phyloP scores from a whole-genome alignment of 2,329 filamentous ascomycete genomes.

The Cladosporium sp. region DNA sequence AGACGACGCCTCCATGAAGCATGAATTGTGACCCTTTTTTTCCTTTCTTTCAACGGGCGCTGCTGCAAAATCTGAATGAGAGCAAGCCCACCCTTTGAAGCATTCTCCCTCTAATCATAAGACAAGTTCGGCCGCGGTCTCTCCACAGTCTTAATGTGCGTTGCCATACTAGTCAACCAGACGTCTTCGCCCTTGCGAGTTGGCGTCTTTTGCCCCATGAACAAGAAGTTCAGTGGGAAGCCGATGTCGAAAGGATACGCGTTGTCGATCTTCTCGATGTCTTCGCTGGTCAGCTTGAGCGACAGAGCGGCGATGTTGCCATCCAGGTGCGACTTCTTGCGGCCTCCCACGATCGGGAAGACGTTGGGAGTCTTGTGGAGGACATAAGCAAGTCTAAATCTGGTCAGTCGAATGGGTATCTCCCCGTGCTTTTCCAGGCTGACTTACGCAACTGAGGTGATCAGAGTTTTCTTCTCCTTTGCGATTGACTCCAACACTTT shows the following conservation, averaged over 20 bases:
- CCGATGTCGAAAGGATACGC: slow-evolving; percentile 60
- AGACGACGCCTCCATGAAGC: neutral
- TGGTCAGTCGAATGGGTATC: neutral
- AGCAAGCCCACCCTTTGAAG: neutral
- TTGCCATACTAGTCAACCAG: slow-evolving; percentile 27
- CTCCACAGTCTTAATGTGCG: slow-evolving; percentile 4
- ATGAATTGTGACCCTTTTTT: too few species aligned
- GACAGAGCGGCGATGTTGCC: slow-evolving; percentile 65
- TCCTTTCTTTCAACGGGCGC: neutral
- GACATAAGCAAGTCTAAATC: slow-evolving; percentile 64
- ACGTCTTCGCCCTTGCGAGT: slow-evolving; percentile 33
- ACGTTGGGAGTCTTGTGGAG: slow-evolving; percentile 66
- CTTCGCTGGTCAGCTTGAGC: slow-evolving; percentile 56
- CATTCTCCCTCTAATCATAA: neutral
- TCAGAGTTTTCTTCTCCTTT: neutral
- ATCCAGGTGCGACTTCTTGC: slow-evolving; percentile 69
- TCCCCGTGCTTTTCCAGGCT: neutral
- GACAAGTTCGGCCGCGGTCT: neutral
- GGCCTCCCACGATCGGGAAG: slow-evolving; percentile 71
- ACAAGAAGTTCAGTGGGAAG: slow-evolving; percentile 57
- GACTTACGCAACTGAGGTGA: slow-evolving; percentile 2
- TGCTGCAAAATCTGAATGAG: neutral
- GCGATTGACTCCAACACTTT: neutral
- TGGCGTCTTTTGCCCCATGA: slow-evolving; percentile 23
- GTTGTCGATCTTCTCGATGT: slow-evolving; percentile 64